Evolutionary conservation across 768 basidiomycete genomes (phyloP), one percentile per base, ranked within the genome.

Genomic region (Roridomyces roridus): DNA sequence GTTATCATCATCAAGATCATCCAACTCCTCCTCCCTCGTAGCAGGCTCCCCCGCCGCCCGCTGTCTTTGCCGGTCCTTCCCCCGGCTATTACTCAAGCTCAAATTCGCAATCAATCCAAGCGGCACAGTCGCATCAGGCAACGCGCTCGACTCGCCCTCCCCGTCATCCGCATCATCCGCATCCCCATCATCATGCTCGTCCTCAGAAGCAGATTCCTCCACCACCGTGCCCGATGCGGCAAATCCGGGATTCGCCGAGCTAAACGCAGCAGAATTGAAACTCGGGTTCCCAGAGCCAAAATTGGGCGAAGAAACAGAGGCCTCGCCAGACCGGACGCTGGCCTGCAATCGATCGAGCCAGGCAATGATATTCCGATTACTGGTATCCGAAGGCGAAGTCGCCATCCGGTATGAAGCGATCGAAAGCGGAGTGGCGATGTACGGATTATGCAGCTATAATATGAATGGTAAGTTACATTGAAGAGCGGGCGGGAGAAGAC

Each of bases 321-420:
- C 80, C 80, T 2, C 75, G 49, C 41, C 72, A 17, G 78, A 77
- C 29, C 79, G 82, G 41, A 87, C 80, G 59, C 84, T 85, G 0
- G 81, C 78, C 68, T 89, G 84, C 0, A 89, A 75, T 6, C 84
- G 84, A 59, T 91, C 87, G 52, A 92, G 78, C 89, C 90, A 92
- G 9, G 84, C 87, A n/a, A 88, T 72, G 28, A 91, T 81, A 55
- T 85, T 84, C 26, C 80, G 71, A 54, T 91, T 90, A 62, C 83
- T 83, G 47, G 82, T 79, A 65, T 92, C 90, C 5, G 86, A 86
- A 4, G 89, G 86, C 0, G 89, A 88, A 0, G 88, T 89, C 6
- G 90, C 89, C 81, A 86, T 82, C 35, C 87, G 81, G 66, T 91
- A 92, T 2, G 90, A 88, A 5, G 87, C 88, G 58, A 92, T 90